Conservation (phyloP, 2,329 filamentous ascomycete genomes). For the Fonsecaea nubica region DNA sequence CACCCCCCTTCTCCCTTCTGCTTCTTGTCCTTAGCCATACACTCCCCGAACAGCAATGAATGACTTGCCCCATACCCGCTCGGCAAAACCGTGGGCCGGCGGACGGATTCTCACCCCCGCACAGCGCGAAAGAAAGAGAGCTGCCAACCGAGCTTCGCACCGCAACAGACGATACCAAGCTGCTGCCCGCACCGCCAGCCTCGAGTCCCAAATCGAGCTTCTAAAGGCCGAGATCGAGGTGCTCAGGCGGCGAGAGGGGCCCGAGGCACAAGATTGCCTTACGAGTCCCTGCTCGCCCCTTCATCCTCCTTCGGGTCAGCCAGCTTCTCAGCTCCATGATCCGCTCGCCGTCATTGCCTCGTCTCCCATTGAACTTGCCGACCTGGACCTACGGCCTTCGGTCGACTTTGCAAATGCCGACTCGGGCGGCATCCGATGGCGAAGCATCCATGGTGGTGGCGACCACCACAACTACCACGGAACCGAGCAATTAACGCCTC, state of each 20-base stretch:
- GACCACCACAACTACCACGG: neutral
- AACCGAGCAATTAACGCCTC: neutral
- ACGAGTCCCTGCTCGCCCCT: too few species aligned
- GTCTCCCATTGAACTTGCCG: neutral
- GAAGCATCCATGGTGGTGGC: neutral
- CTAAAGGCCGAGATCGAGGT: slow-evolving; percentile 11
- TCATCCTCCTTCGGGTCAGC: neutral
- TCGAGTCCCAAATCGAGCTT: slow-evolving; percentile 10
- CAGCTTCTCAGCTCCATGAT: neutral
- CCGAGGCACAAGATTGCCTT: neutral
- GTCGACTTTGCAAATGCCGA: neutral
- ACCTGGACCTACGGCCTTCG: neutral
- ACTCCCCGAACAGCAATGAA: neutral
- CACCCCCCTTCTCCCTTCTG: neutral
- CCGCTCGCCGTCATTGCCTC: neutral
- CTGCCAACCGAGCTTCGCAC: slow-evolving; percentile 11
- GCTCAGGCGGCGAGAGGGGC: neutral
- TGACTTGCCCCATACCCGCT: neutral
- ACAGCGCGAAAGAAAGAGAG: slow-evolving; percentile 24
- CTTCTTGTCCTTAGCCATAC: neutral
- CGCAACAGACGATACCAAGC: slow-evolving; percentile 7
- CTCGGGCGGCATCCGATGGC: neutral
- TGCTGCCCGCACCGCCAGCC: slow-evolving; percentile 6
- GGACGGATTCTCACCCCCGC: slow-evolving; percentile 20
- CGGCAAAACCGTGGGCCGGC: slow-evolving; percentile 12